Conservation (phyloP, 345 rosid genomes). For the Eucalyptus paniculata region DNA sequence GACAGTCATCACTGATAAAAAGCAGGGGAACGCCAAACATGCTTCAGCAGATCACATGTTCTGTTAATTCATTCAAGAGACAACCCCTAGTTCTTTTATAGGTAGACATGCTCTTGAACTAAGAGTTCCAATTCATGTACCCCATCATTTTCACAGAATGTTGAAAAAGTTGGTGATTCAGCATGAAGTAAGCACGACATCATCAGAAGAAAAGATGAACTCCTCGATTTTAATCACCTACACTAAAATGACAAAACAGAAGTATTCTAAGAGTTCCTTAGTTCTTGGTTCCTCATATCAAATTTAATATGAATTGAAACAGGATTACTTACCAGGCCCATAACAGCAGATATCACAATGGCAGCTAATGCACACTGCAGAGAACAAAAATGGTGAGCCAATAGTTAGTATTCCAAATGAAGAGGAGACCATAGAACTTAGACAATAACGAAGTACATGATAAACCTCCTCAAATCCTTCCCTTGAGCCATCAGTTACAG, state of each 20-base stretch:
- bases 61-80: not conserved
- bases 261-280: not conserved
- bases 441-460: not conserved
- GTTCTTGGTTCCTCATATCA: not conserved
- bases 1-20: not conserved
- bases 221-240: not conserved
- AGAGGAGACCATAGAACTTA: not conserved
- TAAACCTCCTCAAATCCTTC: not conserved
- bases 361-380: conserved; percentile 97
- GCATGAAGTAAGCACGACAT: not conserved
- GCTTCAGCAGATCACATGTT: not conserved
- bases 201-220: not conserved
- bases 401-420: conserved; percentile 5
- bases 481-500: not conserved
- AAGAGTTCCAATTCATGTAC: not conserved
- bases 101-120: not conserved
- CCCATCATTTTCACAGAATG: not conserved
- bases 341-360: conserved; percentile 87
- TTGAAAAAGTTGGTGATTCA: not conserved
- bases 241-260: not conserved
- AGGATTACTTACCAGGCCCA: conserved; percentile 63
- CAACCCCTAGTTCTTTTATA: not conserved
- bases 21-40: not conserved
- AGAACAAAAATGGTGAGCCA: conserved; percentile 1
- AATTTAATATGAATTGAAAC: not conserved